phyloP scores from a whole-genome alignment of 1,139 yeast genomes.

The Yamadazyma pseudoaaseri region DNA sequence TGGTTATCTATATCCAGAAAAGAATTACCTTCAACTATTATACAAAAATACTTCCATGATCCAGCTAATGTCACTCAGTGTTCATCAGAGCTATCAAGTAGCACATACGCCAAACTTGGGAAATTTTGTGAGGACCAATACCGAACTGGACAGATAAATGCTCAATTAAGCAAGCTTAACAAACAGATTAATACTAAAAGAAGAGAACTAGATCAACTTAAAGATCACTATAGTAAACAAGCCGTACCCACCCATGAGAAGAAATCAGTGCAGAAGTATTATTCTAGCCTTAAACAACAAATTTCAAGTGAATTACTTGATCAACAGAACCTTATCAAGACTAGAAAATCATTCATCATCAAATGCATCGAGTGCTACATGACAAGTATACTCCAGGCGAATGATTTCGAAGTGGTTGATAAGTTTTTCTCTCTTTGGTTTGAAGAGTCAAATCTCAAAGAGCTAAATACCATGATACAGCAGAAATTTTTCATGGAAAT shows the following conservation, averaged over 20 bases:
- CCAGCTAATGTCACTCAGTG: slow-evolving; percentile 1
- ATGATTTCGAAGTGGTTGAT: slow-evolving; percentile 62
- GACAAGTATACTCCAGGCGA: slow-evolving; percentile 47
- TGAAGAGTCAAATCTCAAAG: slow-evolving; percentile 49
- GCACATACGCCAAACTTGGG: slow-evolving; percentile 42
- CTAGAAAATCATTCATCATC: slow-evolving; percentile 44
- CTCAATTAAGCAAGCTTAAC: slow-evolving; percentile 43
- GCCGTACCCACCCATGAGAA: slow-evolving; percentile 38
- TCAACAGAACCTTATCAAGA: slow-evolving; percentile 33
- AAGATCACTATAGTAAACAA: slow-evolving; percentile 38
- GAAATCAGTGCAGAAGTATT: slow-evolving; percentile 51
- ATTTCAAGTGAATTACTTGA: slow-evolving; percentile 50
- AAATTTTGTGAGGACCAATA: slow-evolving; percentile 73
- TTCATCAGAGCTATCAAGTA: slow-evolving; percentile 6
- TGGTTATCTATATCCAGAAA: slow-evolving; percentile 75
- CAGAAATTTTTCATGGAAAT: slow-evolving; percentile 32
- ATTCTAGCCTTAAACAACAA: slow-evolving; percentile 46
- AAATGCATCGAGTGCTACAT: slow-evolving; percentile 64
- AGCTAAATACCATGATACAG: slow-evolving; percentile 34
- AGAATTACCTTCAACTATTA: slow-evolving; percentile 59
- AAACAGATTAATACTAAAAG: slow-evolving; percentile 37
- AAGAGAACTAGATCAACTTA: slow-evolving; percentile 49
- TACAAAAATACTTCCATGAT: slow-evolving; percentile 48
- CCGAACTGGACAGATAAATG: slow-evolving; percentile 41
- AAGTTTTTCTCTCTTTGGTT: slow-evolving; percentile 88